Conservation (phyloP, 805 yeast species). For the Nakazawaea sp. region DNA sequence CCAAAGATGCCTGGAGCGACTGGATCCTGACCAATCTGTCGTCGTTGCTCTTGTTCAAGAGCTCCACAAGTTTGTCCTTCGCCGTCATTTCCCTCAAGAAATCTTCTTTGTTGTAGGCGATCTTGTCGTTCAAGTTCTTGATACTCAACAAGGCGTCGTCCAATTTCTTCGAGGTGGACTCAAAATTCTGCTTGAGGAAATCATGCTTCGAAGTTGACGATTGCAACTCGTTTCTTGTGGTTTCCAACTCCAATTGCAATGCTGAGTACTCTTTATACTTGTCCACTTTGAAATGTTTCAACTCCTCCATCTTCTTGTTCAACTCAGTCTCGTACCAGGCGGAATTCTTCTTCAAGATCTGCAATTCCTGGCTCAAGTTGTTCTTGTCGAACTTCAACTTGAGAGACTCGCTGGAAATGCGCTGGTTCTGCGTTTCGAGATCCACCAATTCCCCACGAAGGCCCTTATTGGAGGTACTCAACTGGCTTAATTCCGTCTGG, state of each 20-base stretch:
- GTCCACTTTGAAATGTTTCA: constrained; percentile 20
- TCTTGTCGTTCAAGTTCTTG: constrained; percentile 38
- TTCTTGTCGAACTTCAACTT: constrained; percentile 20
- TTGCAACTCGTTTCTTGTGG: constrained; percentile 23
- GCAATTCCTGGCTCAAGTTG: constrained; percentile 23
- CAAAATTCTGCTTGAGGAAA: constrained; percentile 26
- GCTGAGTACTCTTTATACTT: constrained; percentile 23
- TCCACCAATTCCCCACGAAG: constrained; percentile 35
- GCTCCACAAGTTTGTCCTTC: constrained; percentile 53
- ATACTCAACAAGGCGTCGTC: constrained; percentile 38
- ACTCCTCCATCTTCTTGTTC: constrained; percentile 19
- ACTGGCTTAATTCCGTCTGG: constrained; percentile 34
- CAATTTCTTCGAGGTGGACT: constrained; percentile 28
- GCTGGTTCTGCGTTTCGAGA: constrained; percentile 16
- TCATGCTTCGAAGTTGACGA: constrained; percentile 22
- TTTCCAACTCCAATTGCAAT: constrained; percentile 29
- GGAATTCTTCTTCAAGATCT: constrained; percentile 23
- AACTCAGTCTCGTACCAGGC: constrained; percentile 30
- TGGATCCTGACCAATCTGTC: constrained; percentile 46
- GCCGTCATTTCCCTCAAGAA: constrained; percentile 50
- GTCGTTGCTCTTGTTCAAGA: constrained; percentile 46
- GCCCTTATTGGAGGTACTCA: constrained; percentile 32
- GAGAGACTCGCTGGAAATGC: constrained; percentile 16
- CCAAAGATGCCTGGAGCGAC: constrained; percentile 43
- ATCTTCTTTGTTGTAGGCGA: constrained; percentile 36